Base-by-base conservation (phyloP, 2,329 filamentous ascomycete genomes). In the Phialemonium atrogriseum region DNA sequence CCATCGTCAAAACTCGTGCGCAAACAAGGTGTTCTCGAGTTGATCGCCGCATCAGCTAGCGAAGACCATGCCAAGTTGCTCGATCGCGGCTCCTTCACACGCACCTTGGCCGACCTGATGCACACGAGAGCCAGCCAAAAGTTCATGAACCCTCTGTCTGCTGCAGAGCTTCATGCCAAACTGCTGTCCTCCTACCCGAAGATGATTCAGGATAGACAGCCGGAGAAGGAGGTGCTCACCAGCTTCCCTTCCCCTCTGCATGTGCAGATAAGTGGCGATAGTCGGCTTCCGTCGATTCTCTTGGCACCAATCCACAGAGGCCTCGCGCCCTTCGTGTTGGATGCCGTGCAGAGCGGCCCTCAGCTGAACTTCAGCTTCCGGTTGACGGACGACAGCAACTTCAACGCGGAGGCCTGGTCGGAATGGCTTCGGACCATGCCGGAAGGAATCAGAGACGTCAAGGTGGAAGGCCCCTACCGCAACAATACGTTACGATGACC, bases 361-460 rank as follows among this genome's bases (percentile, higher is more conserved):
- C 64, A 69, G 33, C 39, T 76, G 21, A 65, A 62, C 31, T 46
- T 77, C 7, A 66, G 63, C 8, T 60, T 76, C 33, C 59, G 63
- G 16, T 49, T 76, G 24, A 59, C 59, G 3, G 69, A 73, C 24
- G 68, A 70, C 15, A n/a, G n/a, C n/a, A 59, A 59, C 18, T 51
- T 72, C 37, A 64, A 70, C 37, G 47, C 66, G 32, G 69, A 75
- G 30, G 64, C 54, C 33, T 74, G 71, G 70, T 58, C 64, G 33
- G 70, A 76, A 44, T 76, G 71, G 70, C 50, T 77, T 39, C 64
- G 71, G 14, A 55, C 69, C 45, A 70, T 76, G 62, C 72, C 72
- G 3, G 68, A 73, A 35, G 65, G 68, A 7, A 62, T 75, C 41
- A 64, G 57, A 42, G 70, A 74, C 36, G 58, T 74, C 34, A 69